Percentiles rank a stretch among this genome's conserved stretches.
These are phyloP conservation scores for Thyridium curvatum DNA, from an alignment of 2,329 filamentous ascomycete genomes.

Conservation along the genomic window DNA sequence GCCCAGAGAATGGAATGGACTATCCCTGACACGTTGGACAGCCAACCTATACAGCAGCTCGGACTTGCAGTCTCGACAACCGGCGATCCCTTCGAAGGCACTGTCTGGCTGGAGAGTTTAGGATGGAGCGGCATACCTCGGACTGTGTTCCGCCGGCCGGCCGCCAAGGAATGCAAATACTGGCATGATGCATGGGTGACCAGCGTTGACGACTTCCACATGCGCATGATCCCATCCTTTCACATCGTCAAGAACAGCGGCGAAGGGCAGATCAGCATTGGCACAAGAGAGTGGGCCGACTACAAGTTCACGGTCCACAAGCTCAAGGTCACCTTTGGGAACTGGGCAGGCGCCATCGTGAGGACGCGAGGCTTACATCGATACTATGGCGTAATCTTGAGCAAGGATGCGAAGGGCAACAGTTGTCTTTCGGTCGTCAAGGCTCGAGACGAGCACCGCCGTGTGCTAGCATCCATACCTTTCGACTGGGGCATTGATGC, in stretches of 20 bases:
- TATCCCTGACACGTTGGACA: slow-evolving; percentile 13
- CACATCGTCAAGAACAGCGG: slow-evolving; percentile 18
- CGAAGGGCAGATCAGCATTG: slow-evolving; percentile 21
- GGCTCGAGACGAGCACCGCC: too few species aligned
- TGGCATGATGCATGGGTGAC: slow-evolving; percentile 21
- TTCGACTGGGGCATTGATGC: too few species aligned
- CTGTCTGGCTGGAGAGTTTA: slow-evolving; percentile 13
- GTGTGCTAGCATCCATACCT: too few species aligned
- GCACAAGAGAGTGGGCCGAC: slow-evolving; percentile 23
- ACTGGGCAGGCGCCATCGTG: slow-evolving; percentile 14
- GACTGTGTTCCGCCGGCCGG: slow-evolving; percentile 4
- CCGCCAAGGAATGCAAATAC: slow-evolving; percentile 7
- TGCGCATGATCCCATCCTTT: slow-evolving; percentile 11
- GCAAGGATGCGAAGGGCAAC: not conserved
- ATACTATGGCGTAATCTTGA: slow-evolving; percentile 19
- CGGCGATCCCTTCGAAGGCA: slow-evolving; percentile 1
- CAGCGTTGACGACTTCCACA: slow-evolving; percentile 13
- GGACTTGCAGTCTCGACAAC: slow-evolving; percentile 11
- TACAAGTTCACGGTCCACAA: slow-evolving; percentile 13
- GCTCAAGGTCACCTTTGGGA: slow-evolving; percentile 17
- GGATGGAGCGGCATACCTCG: slow-evolving; percentile 13
- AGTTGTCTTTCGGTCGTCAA: too few species aligned
- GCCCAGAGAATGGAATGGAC: slow-evolving; percentile 9
- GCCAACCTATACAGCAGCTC: slow-evolving; percentile 17
- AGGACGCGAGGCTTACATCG: slow-evolving; percentile 20